Conservation (phyloP, 306 rosid genomes). For the Prunus salicina region DNA sequence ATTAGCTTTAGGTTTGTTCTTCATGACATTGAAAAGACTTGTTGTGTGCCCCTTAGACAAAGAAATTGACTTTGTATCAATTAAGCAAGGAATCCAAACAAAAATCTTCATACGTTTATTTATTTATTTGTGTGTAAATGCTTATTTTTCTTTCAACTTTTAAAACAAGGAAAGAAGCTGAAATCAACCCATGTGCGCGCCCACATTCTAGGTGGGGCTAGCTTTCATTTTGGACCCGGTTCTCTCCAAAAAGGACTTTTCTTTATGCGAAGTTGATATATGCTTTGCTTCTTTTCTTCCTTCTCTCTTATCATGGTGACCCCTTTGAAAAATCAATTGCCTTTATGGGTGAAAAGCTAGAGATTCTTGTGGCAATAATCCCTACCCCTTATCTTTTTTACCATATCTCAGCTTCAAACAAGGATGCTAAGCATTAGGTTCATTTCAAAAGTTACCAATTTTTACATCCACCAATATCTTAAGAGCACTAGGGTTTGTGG, state of each 20-base stretch:
- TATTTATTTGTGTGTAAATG: neutral
- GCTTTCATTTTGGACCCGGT: slow-evolving; percentile 22
- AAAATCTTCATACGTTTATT: neutral
- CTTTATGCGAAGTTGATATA: slow-evolving; percentile 25
- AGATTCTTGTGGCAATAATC: slow-evolving; percentile 23
- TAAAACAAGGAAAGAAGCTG: neutral
- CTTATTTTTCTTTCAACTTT: neutral
- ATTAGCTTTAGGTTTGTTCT: neutral
- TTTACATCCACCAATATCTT: slow-evolving; percentile 7
- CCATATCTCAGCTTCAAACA: neutral
- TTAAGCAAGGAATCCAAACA: slow-evolving; percentile 17
- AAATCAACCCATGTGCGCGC: slow-evolving; percentile 24
- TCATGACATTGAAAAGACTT: neutral
- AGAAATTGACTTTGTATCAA: neutral
- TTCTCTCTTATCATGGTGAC: neutral
- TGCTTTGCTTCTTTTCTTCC: slow-evolving; percentile 15
- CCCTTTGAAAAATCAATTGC: slow-evolving; percentile 4
- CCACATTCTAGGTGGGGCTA: slow-evolving; percentile 12
- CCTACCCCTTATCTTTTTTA: neutral
- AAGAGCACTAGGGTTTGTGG: neutral
- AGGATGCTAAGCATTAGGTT: slow-evolving; percentile 8
- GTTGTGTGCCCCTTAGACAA: neutral
- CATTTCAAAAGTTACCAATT: neutral
- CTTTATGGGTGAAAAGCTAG: slow-evolving; percentile 17
- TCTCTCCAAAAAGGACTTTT: slow-evolving; percentile 17